Conservation (phyloP, 805 yeast genomes). For the Yarrowia hollandica region DNA sequence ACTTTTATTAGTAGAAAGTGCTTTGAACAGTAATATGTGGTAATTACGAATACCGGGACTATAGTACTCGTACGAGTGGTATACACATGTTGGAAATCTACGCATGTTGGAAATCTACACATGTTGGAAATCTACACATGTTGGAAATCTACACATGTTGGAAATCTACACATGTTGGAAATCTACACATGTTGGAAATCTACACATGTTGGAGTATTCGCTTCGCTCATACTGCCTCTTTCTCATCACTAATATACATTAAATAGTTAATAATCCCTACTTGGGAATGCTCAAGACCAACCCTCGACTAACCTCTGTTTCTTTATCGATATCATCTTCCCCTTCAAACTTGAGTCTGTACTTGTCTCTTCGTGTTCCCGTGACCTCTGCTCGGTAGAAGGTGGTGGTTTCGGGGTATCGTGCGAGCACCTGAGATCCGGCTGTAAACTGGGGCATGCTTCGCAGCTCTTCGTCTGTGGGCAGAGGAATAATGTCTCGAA, state of each 20-base stretch:
- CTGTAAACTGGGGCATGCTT: conserved; percentile 54
- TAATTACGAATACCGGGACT: no score
- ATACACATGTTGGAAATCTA: no score
- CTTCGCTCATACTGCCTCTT: no score
- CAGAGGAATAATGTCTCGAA: conserved; percentile 75
- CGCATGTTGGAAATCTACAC: no score
- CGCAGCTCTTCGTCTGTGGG: conserved; percentile 46
- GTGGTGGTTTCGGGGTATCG: conserved; percentile 97
- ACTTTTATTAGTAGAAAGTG: no score
- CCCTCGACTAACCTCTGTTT: conserved; percentile 85
- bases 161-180: no score
- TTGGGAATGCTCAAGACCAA: conserved; percentile 55
- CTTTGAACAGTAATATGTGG: no score
- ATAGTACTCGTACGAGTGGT: no score
- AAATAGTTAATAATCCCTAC: conserved; percentile 17
- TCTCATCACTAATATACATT: conserved; percentile 27
- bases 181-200: no score
- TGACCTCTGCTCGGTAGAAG: conserved; percentile 91
- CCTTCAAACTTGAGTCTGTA: conserved; percentile 89
- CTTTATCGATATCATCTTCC: conserved; percentile 94
- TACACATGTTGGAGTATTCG: no score
- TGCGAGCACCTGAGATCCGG: conserved; percentile 82
- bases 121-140: no score
- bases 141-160: no score
- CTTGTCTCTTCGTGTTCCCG: conserved; percentile 67